Evolutionary conservation across 257 asterid genomes (phyloP), one percentile per base, ranked within the genome.

Genomic region (Nicotiana tabacum): DNA sequence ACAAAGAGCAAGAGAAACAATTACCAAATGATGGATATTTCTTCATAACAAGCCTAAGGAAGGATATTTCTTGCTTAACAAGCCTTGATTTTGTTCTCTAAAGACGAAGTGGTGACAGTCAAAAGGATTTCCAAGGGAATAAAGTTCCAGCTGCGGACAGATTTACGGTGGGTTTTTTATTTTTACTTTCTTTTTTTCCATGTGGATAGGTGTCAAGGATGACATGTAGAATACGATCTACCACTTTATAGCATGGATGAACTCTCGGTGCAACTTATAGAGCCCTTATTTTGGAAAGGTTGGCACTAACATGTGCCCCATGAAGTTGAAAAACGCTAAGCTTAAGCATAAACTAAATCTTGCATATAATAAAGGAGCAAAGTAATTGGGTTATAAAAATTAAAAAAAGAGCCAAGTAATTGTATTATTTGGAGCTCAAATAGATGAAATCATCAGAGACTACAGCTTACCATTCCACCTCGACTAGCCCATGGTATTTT

Each of bases 401-500:
- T 0, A 6, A 18, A 60, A 60, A 8, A 60, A 8, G 9, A 6
- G 30, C 13, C 30, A 74, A 74, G 62, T 24, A 27, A 48, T 48
- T 24, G 24, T 48, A 74, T 74, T 27, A 48, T 48, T 27, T 15
- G 43, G 39, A 74, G 51, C 80, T 48, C 64, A 74, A 74, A 51
- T 51, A 76, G 53, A 81, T 66, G 86, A 86, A 78, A 88, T 15
- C 53, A 51, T 29, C 4, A 51, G 43, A 48, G 80, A 82, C 78
- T 30, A 72, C 72, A 77, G 83, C 85, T 37, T 86, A 91, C 95
- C 95, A 90, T 88, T 88, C 91, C 95, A 68, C 90, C 92, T 83
- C 95, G 90, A 90, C 89, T 90, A 77, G 77, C 85, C 95, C 93
- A 90, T 78, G 95, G 86, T 87, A 91, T 86, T 79, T 85, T 78